Evolutionary conservation across 306 rosid species (phyloP).

Genomic region (Glycine soja): DNA sequence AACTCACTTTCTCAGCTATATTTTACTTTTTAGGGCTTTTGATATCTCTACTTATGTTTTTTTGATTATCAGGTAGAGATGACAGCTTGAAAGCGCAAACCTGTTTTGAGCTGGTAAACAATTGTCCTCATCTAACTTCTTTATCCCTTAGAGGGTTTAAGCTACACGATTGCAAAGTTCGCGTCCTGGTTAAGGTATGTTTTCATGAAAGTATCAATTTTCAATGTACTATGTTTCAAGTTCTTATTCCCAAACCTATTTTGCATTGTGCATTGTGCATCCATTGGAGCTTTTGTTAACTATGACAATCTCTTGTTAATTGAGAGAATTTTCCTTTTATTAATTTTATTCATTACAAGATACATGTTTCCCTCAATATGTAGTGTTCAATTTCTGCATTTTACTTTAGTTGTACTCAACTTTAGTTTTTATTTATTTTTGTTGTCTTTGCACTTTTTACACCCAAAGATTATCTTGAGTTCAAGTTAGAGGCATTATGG

Average conservation of each 20-base stretch:
- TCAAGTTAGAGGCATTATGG: background rate
- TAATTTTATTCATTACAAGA: background rate
- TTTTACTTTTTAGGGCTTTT: slow-evolving; percentile 28
- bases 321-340: background rate
- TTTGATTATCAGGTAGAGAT: slow-evolving; percentile 81
- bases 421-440: background rate
- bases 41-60: slow-evolving; percentile 51
- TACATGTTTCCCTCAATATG: background rate
- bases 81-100: slow-evolving; percentile 94
- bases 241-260: slow-evolving; percentile 1
- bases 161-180: slow-evolving; percentile 90
- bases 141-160: slow-evolving; percentile 96
- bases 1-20: slow-evolving; percentile 40
- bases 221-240: slow-evolving; percentile 7
- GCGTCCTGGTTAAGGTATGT: slow-evolving; percentile 86
- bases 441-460: no score
- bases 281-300: slow-evolving; percentile 24
- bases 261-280: slow-evolving; percentile 2
- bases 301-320: background rate
- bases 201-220: slow-evolving; percentile 25
- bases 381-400: slow-evolving; percentile 16
- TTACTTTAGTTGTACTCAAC: background rate
- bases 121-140: slow-evolving; percentile 83
- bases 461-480: background rate
- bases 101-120: slow-evolving; percentile 71